These are phyloP conservation scores for Pseudozyma sp. DNA, from an alignment of 1,284 basidiomycete genomes.

Conservation along the genomic window DNA sequence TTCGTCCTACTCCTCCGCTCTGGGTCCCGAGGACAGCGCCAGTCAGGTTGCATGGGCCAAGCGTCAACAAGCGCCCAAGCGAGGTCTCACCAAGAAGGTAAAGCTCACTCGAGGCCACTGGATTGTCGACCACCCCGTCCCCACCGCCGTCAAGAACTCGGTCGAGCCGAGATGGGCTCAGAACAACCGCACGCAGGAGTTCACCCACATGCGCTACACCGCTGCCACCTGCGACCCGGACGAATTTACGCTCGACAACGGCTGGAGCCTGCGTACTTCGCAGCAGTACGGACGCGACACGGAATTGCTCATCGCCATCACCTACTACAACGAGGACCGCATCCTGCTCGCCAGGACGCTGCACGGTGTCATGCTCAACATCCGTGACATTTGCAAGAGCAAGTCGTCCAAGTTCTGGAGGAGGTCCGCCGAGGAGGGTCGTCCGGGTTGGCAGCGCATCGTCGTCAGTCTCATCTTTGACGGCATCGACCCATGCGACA, in stretches of 20 bases:
- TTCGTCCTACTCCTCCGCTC: constrained; percentile 34
- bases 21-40: constrained; percentile 53
- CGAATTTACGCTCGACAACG: constrained; percentile 79
- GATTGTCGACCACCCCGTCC: constrained; percentile 75
- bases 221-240: constrained; percentile 93
- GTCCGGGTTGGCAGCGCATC: constrained; percentile 84
- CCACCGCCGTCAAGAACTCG: constrained; percentile 84
- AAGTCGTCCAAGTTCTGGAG: constrained; percentile 88
- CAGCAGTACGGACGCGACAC: constrained; percentile 87
- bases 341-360: constrained; percentile 79
- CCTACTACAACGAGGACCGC: constrained; percentile 90
- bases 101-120: constrained; percentile 79
- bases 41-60: constrained; percentile 65
- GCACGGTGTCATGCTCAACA: constrained; percentile 96
- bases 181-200: constrained; percentile 73
- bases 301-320: constrained; percentile 81
- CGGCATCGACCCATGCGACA: constrained; percentile 95
- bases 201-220: constrained; percentile 84
- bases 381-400: constrained; percentile 96
- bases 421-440: constrained; percentile 79
- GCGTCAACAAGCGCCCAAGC: constrained; percentile 68
- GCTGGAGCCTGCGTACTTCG: constrained; percentile 83
- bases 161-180: constrained; percentile 81
- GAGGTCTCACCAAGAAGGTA: constrained; percentile 77
- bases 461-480: constrained; percentile 87